These are phyloP conservation scores for Sorghum bicolor DNA, from an alignment of 176 grass and related monocot species.

Conservation along the genomic window Sorghum_bicolor_NCBIv3 NC_012874.2:67557501-67558000, in stretches of 20 bases:
- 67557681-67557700: neutral
- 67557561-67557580: neutral
- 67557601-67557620: neutral
- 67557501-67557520: constrained; percentile 30
- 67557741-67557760: constrained; percentile 10
- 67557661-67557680: neutral
- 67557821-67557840: constrained; percentile 8
- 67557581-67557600: constrained; percentile 5
- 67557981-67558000: neutral
- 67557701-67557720: neutral
- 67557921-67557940: constrained; percentile 53
- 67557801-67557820: constrained; percentile 40
- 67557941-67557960: constrained; percentile 40
- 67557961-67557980: neutral
- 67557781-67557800: neutral
- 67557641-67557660: neutral
- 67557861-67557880: constrained; percentile 27
- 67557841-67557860: constrained; percentile 15
- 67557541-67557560: constrained; percentile 25
- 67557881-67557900: constrained; percentile 50
- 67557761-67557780: constrained; percentile 32
- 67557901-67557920: constrained; percentile 29
- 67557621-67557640: constrained; percentile 3
- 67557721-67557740: constrained; percentile 1
- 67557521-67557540: constrained; percentile 15